These are phyloP conservation scores for Hypericum androsaemum DNA, from an alignment of 345 rosid genomes.

Conservation along the genomic window DNA sequence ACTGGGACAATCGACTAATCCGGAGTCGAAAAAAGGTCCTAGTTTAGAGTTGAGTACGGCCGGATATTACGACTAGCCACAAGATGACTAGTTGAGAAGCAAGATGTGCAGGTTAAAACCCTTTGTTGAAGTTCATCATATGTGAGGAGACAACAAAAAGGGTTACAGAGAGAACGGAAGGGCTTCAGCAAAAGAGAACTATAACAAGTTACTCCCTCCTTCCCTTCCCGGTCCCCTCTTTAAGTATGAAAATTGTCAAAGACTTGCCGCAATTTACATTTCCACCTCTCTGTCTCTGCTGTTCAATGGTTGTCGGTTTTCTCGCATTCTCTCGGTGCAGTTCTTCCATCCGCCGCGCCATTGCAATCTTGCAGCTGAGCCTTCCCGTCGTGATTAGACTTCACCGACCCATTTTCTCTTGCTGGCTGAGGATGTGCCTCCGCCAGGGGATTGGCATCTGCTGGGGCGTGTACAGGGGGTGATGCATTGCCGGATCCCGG, in stretches of 20 bases:
- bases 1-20: too few relatives aligned
- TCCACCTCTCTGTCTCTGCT: constrained; percentile 7
- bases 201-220: constrained; percentile 15
- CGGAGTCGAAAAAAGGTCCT: too few relatives aligned
- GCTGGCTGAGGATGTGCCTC: constrained; percentile 18
- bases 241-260: constrained; percentile 16
- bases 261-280: constrained; percentile 51
- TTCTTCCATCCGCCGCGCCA: constrained; percentile 24
- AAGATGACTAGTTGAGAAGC: too few relatives aligned
- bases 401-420: constrained; percentile 22
- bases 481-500: constrained; percentile 25
- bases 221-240: constrained; percentile 5
- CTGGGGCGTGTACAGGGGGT: constrained; percentile 22
- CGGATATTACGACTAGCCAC: too few relatives aligned
- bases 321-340: constrained; percentile 14
- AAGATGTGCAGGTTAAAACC: too few relatives aligned
- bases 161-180: constrained; percentile 17
- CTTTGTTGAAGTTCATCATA: too few relatives aligned
- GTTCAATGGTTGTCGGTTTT: constrained; percentile 14
- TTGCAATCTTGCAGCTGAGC: constrained; percentile 27
- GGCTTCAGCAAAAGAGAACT: constrained; percentile 18
- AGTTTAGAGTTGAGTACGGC: too few relatives aligned
- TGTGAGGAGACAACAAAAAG: constrained; percentile 16
- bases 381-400: constrained; percentile 19
- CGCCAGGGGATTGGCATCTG: constrained; percentile 11